Percentiles rank a stretch among this genome's conserved stretches.
Conservation (phyloP, 176 grass and related monocot species). For the Raddia guianensis region DNA sequence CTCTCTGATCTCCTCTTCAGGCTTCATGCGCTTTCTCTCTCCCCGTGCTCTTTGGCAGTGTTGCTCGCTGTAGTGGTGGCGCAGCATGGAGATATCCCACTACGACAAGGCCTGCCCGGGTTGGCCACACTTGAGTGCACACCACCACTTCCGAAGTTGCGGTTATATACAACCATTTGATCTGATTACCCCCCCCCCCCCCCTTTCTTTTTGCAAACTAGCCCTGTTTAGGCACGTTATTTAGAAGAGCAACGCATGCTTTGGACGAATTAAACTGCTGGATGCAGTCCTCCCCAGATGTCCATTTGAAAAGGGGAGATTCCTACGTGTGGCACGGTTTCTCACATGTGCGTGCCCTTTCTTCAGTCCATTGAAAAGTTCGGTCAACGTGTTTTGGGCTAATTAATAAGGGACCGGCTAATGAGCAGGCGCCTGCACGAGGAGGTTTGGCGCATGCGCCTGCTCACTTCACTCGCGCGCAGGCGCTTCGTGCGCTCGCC, state of each 20-base stretch:
- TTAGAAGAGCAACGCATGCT: conserved; percentile 41
- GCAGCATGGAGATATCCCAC: conserved; percentile 32
- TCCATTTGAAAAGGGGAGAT: neutral
- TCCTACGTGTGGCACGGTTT: neutral
- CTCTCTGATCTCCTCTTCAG: conserved; percentile 9
- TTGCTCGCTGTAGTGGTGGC: conserved; percentile 22
- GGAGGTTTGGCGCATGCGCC: too few relatives aligned
- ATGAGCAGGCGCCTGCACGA: too few relatives aligned
- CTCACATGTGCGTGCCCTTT: too few relatives aligned
- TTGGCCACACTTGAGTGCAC: conserved; percentile 43
- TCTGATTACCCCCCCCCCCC: conserved; percentile 8
- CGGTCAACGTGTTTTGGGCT: too few relatives aligned
- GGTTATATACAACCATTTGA: conserved; percentile 23
- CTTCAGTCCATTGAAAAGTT: too few relatives aligned
- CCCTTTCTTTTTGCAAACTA: neutral
- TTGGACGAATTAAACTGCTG: conserved; percentile 28
- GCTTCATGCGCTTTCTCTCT: neutral
- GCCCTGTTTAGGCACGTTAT: conserved; percentile 7
- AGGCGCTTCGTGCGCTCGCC: too few relatives aligned
- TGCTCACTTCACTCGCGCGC: too few relatives aligned
- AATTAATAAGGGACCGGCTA: too few relatives aligned
- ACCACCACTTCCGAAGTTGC: conserved; percentile 33
- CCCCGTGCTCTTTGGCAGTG: neutral
- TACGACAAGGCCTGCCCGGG: conserved; percentile 22
- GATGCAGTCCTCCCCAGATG: neutral